Evolutionary conservation across 2,329 filamentous ascomycete genomes (phyloP).

Genomic region (Curvularia hawaiiensis): DNA sequence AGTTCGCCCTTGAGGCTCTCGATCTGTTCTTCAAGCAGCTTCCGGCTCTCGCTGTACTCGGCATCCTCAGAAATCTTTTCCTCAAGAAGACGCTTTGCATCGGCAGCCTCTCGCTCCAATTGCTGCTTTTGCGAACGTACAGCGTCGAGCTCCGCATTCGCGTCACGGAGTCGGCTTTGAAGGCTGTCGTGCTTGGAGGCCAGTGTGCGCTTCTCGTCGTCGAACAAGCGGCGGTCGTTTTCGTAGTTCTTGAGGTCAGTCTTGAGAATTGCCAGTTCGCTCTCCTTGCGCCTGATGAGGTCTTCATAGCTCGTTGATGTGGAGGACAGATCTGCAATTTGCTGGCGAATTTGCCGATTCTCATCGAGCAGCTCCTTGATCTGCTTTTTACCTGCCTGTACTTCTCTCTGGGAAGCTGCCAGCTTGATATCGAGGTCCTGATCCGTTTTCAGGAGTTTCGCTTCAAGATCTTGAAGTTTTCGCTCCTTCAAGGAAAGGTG

Average conservation of each 20-base stretch:
- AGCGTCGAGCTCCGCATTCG: slow-evolving; percentile 85
- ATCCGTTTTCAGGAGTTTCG: slow-evolving; percentile 80
- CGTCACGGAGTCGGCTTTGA: slow-evolving; percentile 75
- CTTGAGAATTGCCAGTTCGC: slow-evolving; percentile 83
- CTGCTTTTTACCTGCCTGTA: slow-evolving; percentile 73
- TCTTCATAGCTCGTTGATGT: slow-evolving; percentile 97
- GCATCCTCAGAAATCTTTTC: slow-evolving; percentile 88
- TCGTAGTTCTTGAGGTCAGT: slow-evolving; percentile 84
- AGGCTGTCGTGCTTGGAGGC: slow-evolving; percentile 79
- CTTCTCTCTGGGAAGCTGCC: slow-evolving; percentile 75
- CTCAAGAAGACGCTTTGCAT: slow-evolving; percentile 85
- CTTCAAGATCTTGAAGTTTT: slow-evolving; percentile 86
- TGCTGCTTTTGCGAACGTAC: slow-evolving; percentile 84
- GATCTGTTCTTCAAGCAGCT: slow-evolving; percentile 84
- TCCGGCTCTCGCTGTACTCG: slow-evolving; percentile 77
- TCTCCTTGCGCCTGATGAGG: slow-evolving; percentile 89
- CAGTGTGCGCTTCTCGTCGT: slow-evolving; percentile 76
- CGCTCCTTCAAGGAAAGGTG: slow-evolving; percentile 87
- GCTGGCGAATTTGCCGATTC: slow-evolving; percentile 80
- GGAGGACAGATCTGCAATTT: slow-evolving; percentile 83
- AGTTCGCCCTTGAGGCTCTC: slow-evolving; percentile 85
- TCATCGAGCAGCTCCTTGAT: slow-evolving; percentile 79
- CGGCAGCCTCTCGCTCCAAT: slow-evolving; percentile 84
- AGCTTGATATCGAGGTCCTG: slow-evolving; percentile 90
- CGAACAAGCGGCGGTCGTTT: slow-evolving; percentile 76